Conservation (phyloP, 176 grass and related monocot genomes). For the Eleusine indica region DNA sequence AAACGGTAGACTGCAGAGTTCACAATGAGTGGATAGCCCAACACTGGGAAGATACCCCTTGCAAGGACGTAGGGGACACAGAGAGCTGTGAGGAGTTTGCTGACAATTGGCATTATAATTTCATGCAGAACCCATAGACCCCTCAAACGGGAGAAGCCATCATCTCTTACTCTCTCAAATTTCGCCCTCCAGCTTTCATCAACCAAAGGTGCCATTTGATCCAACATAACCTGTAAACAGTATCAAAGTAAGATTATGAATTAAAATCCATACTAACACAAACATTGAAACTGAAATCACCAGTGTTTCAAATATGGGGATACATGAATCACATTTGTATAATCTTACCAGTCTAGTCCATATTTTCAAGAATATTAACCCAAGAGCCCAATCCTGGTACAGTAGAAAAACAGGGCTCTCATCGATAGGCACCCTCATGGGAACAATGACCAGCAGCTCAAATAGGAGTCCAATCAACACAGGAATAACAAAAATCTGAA, state of each 20-base stretch:
- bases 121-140: constrained; percentile 88
- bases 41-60: constrained; percentile 78
- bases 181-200: constrained; percentile 90
- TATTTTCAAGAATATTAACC: constrained; percentile 96
- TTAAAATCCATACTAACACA: not conserved
- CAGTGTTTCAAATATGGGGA: not conserved
- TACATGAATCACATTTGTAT: not conserved
- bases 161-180: constrained; percentile 93
- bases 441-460: constrained; percentile 94
- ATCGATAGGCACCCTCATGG: constrained; percentile 95
- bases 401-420: constrained; percentile 95
- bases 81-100: constrained; percentile 84
- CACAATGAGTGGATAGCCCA: constrained; percentile 88
- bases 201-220: constrained; percentile 95
- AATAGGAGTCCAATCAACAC: constrained; percentile 96
- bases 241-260: constrained; percentile 11
- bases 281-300: not conserved
- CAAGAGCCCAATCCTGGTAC: constrained; percentile 99
- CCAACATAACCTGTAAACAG: constrained; percentile 81
- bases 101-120: constrained; percentile 82
- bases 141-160: constrained; percentile 90
- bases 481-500: constrained; percentile 91
- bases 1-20: constrained; percentile 96
- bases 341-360: constrained; percentile 87
- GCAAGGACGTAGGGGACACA: constrained; percentile 94